Evolutionary conservation across 192 early-diverging fungal species (phyloP), one percentile per base, ranked within the genome.

Genomic region (Backusella tuberculispora): DNA sequence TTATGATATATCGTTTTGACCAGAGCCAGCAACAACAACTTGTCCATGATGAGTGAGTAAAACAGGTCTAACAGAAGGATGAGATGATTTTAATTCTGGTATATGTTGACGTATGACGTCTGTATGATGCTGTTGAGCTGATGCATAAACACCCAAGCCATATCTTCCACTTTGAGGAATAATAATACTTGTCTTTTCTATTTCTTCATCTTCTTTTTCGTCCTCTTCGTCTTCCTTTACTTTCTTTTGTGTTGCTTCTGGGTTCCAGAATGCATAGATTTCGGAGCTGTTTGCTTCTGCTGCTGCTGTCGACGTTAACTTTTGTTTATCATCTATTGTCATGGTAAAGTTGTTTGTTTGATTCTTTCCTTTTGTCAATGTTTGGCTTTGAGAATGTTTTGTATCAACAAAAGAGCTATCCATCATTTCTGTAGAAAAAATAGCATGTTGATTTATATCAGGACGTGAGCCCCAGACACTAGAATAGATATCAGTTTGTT

Each of bases 91-190:
- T 10, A 56, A 37, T 43, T 40, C 48, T 40, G 50, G 47, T 40
- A 72, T 56, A 43, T 72, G 71, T 44, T 72, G 71, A 43, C 71
- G 71, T 41, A 72, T 72, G 21, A 72, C 71, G 63, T 72, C 71
- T 24, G 47, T 60, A 24, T 53, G 71, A 21, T 72, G 71, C n/a
- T 72, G 71, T 19, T 72, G 71, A 26, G 71, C 71, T 41, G 71
- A 72, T 1, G 71, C 71, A 63, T 72, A 72, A 3, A 72, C 71
- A 43, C 71, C 71, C 24, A 72, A 60, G 4, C 71, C 71, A 60
- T 67, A 67, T 67, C 66, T 17, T 13, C 17, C 38, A 7, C 41
- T 37, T 19, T 37, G 66, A 8, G 38, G 37, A 10, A 67, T 21
- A 14, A 67, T 67, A 10, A 67, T 43, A 1, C 38, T 19, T 21